These are phyloP conservation scores for Xylaria longipes DNA, from an alignment of 495 filamentous ascomycete genomes.

Conservation along the genomic window DNA sequence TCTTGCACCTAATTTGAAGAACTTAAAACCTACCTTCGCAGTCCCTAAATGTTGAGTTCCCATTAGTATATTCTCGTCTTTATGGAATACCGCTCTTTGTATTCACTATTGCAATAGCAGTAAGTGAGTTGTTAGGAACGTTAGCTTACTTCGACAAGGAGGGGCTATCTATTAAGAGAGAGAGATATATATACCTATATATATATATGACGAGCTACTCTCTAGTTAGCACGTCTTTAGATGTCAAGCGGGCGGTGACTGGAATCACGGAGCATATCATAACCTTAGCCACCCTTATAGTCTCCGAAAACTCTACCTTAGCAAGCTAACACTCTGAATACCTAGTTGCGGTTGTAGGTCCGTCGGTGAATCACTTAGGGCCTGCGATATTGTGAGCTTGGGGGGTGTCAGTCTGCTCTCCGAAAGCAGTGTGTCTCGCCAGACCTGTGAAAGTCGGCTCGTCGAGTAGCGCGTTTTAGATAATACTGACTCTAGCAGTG, in stretches of 20 bases:
- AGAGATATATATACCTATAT: too few species aligned
- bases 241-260: too few species aligned
- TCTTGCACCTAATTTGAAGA: too few species aligned
- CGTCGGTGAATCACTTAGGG: neutral
- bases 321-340: too few species aligned
- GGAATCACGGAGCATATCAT: neutral
- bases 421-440: neutral
- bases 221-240: too few species aligned
- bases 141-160: neutral
- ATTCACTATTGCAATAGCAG: neutral
- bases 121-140: neutral
- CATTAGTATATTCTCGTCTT: neutral
- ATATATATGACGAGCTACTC: too few species aligned
- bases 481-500: neutral
- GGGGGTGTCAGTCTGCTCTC: neutral
- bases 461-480: neutral
- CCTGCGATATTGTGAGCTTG: neutral
- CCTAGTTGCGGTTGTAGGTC: neutral
- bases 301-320: neutral
- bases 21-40: too few species aligned
- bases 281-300: neutral
- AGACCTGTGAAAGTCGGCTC: neutral
- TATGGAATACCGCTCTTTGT: neutral
- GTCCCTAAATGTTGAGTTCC: neutral
- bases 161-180: too few species aligned